phyloP scores from a whole-genome alignment of 352 stramenopile genomes.

The Thalassiosira livingstoniorum region DNA sequence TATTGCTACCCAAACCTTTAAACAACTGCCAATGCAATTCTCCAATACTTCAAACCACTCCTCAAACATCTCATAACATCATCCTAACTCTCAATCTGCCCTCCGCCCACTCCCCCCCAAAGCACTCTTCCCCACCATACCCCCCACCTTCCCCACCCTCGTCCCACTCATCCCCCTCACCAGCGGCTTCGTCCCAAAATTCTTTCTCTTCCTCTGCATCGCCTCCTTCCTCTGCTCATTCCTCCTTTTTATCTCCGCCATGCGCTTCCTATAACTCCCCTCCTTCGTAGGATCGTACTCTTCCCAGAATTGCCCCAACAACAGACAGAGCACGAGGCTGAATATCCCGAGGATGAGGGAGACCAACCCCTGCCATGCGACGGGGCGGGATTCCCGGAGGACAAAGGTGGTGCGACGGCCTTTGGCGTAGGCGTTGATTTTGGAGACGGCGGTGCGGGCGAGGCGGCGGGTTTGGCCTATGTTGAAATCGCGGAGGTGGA shows the following conservation, averaged over 20 bases:
- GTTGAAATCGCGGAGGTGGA: slow-evolving; percentile 61
- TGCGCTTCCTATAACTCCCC: slow-evolving; percentile 47
- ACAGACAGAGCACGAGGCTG: slow-evolving; percentile 48
- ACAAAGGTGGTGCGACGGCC: slow-evolving; percentile 36
- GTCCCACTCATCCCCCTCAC: slow-evolving; percentile 4
- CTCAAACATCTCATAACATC: too few relatives aligned
- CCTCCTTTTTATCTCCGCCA: slow-evolving; percentile 46
- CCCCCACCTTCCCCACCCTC: neutral
- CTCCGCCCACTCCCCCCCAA: too few relatives aligned
- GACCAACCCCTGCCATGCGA: slow-evolving; percentile 56
- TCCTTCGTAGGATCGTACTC: slow-evolving; percentile 54
- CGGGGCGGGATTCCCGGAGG: slow-evolving; percentile 44
- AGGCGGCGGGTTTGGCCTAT: slow-evolving; percentile 45
- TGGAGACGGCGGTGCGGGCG: slow-evolving; percentile 48
- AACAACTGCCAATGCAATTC: too few relatives aligned
- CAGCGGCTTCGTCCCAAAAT: slow-evolving; percentile 10
- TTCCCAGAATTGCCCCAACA: slow-evolving; percentile 57
- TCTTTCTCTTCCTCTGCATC: slow-evolving; percentile 27
- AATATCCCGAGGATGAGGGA: slow-evolving; percentile 61
- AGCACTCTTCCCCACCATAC: neutral
- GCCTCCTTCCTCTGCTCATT: slow-evolving; percentile 46
- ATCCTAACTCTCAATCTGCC: too few relatives aligned
- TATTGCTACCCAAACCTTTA: too few relatives aligned
- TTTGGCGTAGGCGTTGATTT: slow-evolving; percentile 61
- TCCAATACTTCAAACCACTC: too few relatives aligned